Base-by-base conservation (phyloP, 2,329 filamentous ascomycete species). In the Thielaviopsis cerberus region DNA sequence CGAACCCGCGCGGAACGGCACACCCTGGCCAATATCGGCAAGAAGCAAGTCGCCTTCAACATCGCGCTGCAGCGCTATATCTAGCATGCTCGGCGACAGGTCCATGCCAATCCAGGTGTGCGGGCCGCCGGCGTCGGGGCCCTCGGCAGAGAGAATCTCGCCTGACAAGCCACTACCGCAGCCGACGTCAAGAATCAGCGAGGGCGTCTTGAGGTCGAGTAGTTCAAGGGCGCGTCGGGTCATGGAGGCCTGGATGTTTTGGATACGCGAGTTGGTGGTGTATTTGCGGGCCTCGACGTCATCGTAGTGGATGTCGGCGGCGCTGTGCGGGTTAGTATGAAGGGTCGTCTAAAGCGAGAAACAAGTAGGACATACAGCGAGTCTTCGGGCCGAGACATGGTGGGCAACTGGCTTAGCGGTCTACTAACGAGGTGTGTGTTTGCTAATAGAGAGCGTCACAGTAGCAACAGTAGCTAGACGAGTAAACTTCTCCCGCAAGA, bases 21-120 rank as follows among this genome's bases (percentile, higher is more conserved):
- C 81, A 1, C 92, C 92, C 67, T 98, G 92, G 0, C 92, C 92
- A 55, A 96, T 94, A 66, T 98, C 92, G 3, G 89, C 88, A 0
- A 98, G 80, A 65, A 98, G 76, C n/a, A 98, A 72, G 67, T 98
- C 92, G 1, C 92, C 92, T 61, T 95, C 89, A 0, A 92, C 88
- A 61, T 95, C 91, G 52, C 91, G 76, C 69, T 96, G 88, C 0
- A 98, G 76, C 1, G 92, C 92, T 51, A 96, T 80, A 63, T 92
- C 89, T n/a, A 98, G 76, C 92, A 98, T 98, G n/a, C 85, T 88
- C 0, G 88, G 83, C 4, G 86, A 88, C 24, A 98, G 83, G 68
- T 98, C 92, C 85, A 97, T 91, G 61, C 92, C 92, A n/a, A 97
- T 76, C 92, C 92, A 98, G 1, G 83, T 83, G 72, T 98, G 92